Evolutionary conservation across 225 moss, liverwort and hornwort genomes (phyloP).

Genomic region (Sphagnum tenellum): DNA sequence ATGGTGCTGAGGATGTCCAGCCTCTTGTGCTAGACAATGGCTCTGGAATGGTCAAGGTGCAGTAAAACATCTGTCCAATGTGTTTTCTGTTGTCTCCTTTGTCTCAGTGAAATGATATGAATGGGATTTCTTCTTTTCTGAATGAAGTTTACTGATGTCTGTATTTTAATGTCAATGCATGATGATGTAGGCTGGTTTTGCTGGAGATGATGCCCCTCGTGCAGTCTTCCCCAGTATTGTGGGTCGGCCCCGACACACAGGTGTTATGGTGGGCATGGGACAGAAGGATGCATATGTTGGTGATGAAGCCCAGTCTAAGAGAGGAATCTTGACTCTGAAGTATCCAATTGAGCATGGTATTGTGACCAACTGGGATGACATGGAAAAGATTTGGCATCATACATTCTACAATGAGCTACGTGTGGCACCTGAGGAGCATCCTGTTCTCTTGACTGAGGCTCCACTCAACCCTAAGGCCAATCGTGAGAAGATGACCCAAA

Average conservation of each 20-base stretch:
- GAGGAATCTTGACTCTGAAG: constrained; percentile 54
- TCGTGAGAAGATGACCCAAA: constrained; percentile 65
- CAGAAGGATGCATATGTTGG: constrained; percentile 59
- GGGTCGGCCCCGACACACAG: constrained; percentile 63
- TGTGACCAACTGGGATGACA: constrained; percentile 61
- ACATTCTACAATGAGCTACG: constrained; percentile 60
- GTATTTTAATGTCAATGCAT: no score
- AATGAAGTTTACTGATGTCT: no score
- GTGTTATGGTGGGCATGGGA: constrained; percentile 67
- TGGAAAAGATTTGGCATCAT: constrained; percentile 67
- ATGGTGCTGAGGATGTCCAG: no score
- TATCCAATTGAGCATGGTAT: constrained; percentile 62
- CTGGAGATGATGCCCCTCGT: constrained; percentile 88
- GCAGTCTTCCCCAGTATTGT: constrained; percentile 95
- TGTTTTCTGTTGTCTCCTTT: no score
- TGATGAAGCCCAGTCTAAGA: constrained; percentile 52
- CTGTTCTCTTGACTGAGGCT: constrained; percentile 46
- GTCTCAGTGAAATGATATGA: no score
- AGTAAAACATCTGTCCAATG: no score
- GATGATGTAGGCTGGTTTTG: constrained; percentile 66
- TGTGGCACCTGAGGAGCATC: constrained; percentile 55
- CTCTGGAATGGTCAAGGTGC: no score
- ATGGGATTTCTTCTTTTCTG: background rate
- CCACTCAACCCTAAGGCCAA: constrained; percentile 60
- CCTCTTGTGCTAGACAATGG: no score